Evolutionary conservation across 1,139 yeast species (phyloP), one percentile per base, ranked within the genome.

Genomic region (Suhomyces panamericanus): DNA sequence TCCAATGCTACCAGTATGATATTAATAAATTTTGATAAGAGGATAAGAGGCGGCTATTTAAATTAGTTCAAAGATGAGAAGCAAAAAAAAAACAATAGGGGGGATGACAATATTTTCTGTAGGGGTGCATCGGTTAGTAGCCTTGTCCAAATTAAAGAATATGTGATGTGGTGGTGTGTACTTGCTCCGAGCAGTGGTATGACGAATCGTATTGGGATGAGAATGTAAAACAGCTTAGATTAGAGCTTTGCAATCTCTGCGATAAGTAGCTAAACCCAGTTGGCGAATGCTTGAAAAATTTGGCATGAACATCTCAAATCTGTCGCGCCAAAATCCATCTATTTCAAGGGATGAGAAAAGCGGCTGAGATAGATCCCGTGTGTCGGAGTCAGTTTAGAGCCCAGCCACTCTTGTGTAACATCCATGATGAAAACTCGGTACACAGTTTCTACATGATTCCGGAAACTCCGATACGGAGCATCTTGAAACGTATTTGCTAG

Each of bases 71-170:
- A 34, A 24, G 35, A 29, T 34, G 32, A 37, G 33, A 41, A 32
- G 37, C 29, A 26, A 41, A 41, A 30, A 41, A 35, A 35, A 41
- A 17, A 35, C 44, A 42, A 42, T 42, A 37, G 41, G 41, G 44
- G 42, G 31, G 36, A 29, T 32, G 41, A 39, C 38, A 32, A 24
- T 28, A 28, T 37, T 37, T 37, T 42, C 26, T 42, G 41, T 42
- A 41, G 33, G 38, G 36, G 43, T 32, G 43, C 43, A 32, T 6
- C 11, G 32, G 44, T 36, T 36, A 32, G 32, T 14, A 16, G 40
- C 44, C 28, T 32, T 24, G 33, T n/a, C 13, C 24, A 17, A 36
- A 28, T 17, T 17, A 17, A 15, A 17, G 32, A 26, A 13, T 26
- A 28, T 28, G 39, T 17, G 32, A 24, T 36, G 39, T 17, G 39